Percentiles rank a stretch among this genome's conserved stretches.
phyloP scores from a whole-genome alignment of 495 filamentous ascomycete genomes.

The Amorphotheca resinae region DNA sequence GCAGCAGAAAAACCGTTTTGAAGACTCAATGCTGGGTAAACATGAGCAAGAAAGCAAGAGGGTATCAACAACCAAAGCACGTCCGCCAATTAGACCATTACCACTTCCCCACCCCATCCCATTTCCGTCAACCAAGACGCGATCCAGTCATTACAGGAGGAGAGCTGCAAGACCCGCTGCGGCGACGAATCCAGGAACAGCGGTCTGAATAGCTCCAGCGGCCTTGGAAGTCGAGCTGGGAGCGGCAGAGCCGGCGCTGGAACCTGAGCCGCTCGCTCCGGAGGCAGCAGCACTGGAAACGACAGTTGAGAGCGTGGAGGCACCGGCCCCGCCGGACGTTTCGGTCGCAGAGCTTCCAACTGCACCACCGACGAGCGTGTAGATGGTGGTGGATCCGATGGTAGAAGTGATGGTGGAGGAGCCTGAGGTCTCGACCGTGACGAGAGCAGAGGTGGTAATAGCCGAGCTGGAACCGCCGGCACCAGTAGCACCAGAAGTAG shows the following conservation, averaged over 20 bases:
- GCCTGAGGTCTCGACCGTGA: slow-evolving; percentile 9
- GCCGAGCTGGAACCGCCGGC: slow-evolving; percentile 11
- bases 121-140: background rate
- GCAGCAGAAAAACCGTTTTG: background rate
- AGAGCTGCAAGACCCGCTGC: slow-evolving; percentile 19
- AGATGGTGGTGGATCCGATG: slow-evolving; percentile 15
- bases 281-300: slow-evolving; percentile 2
- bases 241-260: slow-evolving; percentile 1
- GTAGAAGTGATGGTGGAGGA: slow-evolving; percentile 10
- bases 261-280: background rate
- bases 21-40: background rate
- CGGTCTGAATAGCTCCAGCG: slow-evolving; percentile 17
- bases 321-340: background rate
- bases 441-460: slow-evolving; percentile 17
- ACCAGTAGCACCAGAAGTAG: background rate
- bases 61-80: slow-evolving; percentile 1
- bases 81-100: background rate
- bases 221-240: slow-evolving; percentile 8
- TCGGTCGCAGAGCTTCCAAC: background rate
- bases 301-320: background rate
- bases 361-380: background rate
- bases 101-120: background rate
- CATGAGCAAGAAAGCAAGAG: background rate
- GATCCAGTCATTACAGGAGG: slow-evolving; percentile 14
- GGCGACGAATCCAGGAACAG: slow-evolving; percentile 11